Conservation (phyloP, 176 grass and related monocot genomes). For the Rhynchospora pubera region DNA sequence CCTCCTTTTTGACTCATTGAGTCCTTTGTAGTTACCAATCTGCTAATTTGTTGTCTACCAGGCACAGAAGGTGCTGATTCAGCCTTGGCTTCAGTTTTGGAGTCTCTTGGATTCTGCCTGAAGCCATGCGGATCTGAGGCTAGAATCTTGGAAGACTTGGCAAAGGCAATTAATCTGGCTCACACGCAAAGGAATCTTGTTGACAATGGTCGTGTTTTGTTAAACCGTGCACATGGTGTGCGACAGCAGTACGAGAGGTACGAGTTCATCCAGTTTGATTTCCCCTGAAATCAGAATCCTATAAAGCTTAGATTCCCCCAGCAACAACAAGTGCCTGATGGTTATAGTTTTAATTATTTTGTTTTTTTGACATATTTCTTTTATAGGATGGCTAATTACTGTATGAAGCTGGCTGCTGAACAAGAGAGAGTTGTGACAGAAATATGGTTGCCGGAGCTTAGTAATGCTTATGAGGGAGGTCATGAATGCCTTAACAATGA, state of each 20-base stretch:
- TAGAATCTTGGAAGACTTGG: slow-evolving; percentile 85
- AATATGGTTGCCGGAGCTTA: slow-evolving; percentile 77
- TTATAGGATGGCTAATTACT: slow-evolving; percentile 88
- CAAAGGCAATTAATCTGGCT: slow-evolving; percentile 81
- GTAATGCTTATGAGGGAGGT: slow-evolving; percentile 69
- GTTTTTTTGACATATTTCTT: not conserved
- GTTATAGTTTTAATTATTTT: slow-evolving; percentile 7
- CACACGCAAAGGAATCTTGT: slow-evolving; percentile 69
- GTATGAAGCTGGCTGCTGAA: slow-evolving; percentile 81
- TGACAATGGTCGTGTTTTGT: slow-evolving; percentile 80
- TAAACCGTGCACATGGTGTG: slow-evolving; percentile 73
- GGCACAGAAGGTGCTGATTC: slow-evolving; percentile 69
- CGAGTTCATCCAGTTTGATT: not conserved
- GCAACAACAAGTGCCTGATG: not conserved
- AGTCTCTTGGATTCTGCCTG: slow-evolving; percentile 74
- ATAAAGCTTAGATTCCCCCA: not conserved
- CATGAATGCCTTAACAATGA: slow-evolving; percentile 66
- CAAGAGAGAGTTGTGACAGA: slow-evolving; percentile 78
- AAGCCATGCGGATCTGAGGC: slow-evolving; percentile 94
- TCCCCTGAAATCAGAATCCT: not conserved
- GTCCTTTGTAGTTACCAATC: not conserved
- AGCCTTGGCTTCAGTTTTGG: slow-evolving; percentile 81
- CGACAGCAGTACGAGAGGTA: slow-evolving; percentile 99
- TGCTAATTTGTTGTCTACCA: slow-evolving; percentile 29
- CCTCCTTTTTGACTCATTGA: not conserved